phyloP scores from a whole-genome alignment of 2,329 filamentous ascomycete species.

The Sporothrix curviconia region DNA sequence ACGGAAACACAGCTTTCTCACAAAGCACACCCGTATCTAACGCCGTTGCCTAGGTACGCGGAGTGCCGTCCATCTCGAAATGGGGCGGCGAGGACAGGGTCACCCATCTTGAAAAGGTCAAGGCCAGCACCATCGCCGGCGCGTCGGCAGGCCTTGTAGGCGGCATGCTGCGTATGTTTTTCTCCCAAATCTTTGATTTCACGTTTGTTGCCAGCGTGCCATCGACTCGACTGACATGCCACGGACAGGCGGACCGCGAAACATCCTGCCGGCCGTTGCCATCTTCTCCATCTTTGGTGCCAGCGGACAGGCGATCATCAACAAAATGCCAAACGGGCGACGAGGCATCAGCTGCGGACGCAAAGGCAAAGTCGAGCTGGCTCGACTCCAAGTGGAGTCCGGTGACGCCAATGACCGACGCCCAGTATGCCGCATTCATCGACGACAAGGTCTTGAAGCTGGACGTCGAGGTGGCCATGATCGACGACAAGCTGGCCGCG shows the following conservation, averaged over 20 bases:
- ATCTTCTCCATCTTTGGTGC: conserved; percentile 38
- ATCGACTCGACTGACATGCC: conserved; percentile 8
- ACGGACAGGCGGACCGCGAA: conserved; percentile 49
- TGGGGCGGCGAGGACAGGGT: conserved; percentile 47
- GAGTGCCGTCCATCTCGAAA: conserved; percentile 34
- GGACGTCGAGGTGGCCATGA: conserved; percentile 68
- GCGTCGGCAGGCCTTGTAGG: conserved; percentile 59
- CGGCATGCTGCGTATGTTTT: conserved; percentile 45
- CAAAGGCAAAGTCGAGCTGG: conserved; percentile 24
- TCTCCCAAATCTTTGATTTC: background rate
- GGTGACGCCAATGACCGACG: conserved; percentile 59
- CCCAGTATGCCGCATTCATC: conserved; percentile 64
- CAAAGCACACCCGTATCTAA: too few relatives aligned
- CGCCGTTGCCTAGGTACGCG: conserved; percentile 23
- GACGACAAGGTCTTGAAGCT: conserved; percentile 63
- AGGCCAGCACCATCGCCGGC: conserved; percentile 65
- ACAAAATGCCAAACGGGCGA: conserved; percentile 14
- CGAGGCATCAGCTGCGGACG: too few relatives aligned
- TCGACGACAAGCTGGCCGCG: conserved; percentile 66
- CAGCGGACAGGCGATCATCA: conserved; percentile 26
- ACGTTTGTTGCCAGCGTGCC: too few relatives aligned
- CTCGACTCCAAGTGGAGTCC: conserved; percentile 66
- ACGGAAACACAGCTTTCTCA: too few relatives aligned
- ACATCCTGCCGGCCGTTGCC: conserved; percentile 45
- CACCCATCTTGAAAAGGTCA: conserved; percentile 53